Base-by-base conservation (phyloP, 306 rosid species). In the Prunus armeniaca region DNA sequence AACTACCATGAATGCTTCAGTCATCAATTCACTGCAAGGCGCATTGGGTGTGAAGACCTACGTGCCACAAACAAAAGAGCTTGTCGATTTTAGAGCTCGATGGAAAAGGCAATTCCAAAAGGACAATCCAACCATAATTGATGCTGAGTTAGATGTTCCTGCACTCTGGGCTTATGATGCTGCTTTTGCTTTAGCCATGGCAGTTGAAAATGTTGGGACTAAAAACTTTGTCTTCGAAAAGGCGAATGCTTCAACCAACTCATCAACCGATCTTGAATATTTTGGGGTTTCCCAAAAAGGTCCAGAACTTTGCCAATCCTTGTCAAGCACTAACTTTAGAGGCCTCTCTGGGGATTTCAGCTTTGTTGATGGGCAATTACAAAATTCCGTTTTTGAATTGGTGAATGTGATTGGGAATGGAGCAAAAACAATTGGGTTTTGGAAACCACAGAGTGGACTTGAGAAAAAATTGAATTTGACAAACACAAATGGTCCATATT, bases 161-260 rank as follows among this genome's bases (percentile, higher is more conserved):
- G 86, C 88, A 2, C 43, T 78, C 10, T 79, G 87, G 91, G 93
- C 91, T 41, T 87, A 89, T 74, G 93, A 89, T 78, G 68, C 93
- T 27, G 75, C 80, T 68, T 75, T 65, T 6, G 87, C 92, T 17
- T 64, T 88, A 32, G 93, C 90, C 56, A 80, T 57, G 81, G 86
- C 89, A 3, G 63, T 83, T 17, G 89, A 89, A 75, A 61, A 87
- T 22, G 76, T 69, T 50, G 84, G 75, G 46, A 58, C 11, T 13
- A 9, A 8, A 30, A 32, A 8, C 24, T 17, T 64, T 64, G 68
- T 12, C 22, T 70, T 65, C 58, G 3, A 7, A 12, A 18, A 2
- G 20, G 67, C 34, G 11, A 78, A 69, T 34, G 34, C 56, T 34
- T 83, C 86, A 27, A 63, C 68, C 34, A 82, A 75, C 9, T 2